Evolutionary conservation across 495 filamentous ascomycete species (phyloP), one percentile per base, ranked within the genome.

Genomic region (Aspergillus saccharolyticus): DNA sequence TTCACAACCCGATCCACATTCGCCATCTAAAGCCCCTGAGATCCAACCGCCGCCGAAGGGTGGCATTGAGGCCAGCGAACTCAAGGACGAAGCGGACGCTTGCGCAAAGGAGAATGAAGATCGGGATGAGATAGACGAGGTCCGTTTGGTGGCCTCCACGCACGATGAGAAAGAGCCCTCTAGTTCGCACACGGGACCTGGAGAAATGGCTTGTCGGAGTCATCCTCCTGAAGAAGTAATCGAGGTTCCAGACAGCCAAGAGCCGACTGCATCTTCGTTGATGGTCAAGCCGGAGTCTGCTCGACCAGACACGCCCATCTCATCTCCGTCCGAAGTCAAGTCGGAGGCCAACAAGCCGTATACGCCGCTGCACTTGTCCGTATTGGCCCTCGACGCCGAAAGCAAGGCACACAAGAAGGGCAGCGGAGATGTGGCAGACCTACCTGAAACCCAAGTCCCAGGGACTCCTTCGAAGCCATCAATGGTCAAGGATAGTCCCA

Each of bases 171-270:
- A 17, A 30, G 20, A 17, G 47, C 7, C 47, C 3, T 28, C 44
- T 47, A 22, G 7, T 12, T 9, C 44, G 33, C 33, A 15, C 33
- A 5, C 33, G 33, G 33, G 10, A 10, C 25, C 25, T 30, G 4
- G 25, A 10, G 44, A 44, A 14, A 3, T 46, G 21, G 14, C 46
- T 16, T n/a, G n/a, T n/a, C 30, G 28, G 44, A 39, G 19, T 18
- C 46, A 55, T 25, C 1, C 44, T 46, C 12, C 20, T 3, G 21
- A 49, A 10, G 67, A 70, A 7, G 55, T 70, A 0, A 21, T 70
- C 42, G 64, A 69, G 21, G 64, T 74, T n/a, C 73, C 71, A 2
- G 68, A 71, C 33, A 76, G 70, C 21, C 71, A 74, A 58, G 66
- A 71, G 22, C 59, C 51, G 21, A 22, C 19, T 15, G 12, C 18